Conservation (phyloP, 1,284 basidiomycete species). For the Amylostereum areolatum region DNA sequence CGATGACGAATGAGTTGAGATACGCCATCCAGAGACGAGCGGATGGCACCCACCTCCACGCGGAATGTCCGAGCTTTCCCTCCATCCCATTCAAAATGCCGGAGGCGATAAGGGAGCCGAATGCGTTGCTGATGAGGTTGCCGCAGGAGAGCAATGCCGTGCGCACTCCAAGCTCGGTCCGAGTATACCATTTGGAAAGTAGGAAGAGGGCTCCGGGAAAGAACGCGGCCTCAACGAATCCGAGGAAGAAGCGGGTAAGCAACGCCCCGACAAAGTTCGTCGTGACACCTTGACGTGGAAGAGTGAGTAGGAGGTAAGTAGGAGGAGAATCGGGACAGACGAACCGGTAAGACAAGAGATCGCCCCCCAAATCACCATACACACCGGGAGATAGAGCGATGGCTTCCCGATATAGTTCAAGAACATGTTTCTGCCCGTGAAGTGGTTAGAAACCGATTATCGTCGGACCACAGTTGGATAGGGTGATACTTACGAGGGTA, state of each 20-base stretch:
- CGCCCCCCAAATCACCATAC: constrained; percentile 69
- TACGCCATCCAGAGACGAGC: background rate
- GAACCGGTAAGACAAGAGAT: constrained; percentile 58
- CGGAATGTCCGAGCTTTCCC: constrained; percentile 60
- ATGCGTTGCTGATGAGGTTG: constrained; percentile 75
- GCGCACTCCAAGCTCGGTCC: constrained; percentile 61
- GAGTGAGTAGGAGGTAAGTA: constrained; percentile 5
- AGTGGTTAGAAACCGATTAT: background rate
- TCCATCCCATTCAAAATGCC: constrained; percentile 69
- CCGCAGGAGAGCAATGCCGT: constrained; percentile 72
- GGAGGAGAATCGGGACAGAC: background rate
- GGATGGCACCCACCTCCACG: constrained; percentile 53
- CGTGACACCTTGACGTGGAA: constrained; percentile 11
- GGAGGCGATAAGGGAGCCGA: constrained; percentile 76
- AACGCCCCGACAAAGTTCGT: constrained; percentile 65
- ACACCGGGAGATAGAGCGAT: constrained; percentile 65
- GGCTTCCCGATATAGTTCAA: constrained; percentile 68
- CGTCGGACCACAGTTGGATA: constrained; percentile 5
- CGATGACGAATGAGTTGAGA: background rate
- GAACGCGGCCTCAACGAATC: constrained; percentile 65
- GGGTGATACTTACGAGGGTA: constrained; percentile 53
- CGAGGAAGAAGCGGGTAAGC: constrained; percentile 72
- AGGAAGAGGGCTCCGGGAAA: constrained; percentile 65
- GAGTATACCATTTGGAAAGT: constrained; percentile 70
- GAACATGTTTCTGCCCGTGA: constrained; percentile 56